Conservation (phyloP, 768 basidiomycete genomes). For the Hygrophoropsis aurantiaca region DNA sequence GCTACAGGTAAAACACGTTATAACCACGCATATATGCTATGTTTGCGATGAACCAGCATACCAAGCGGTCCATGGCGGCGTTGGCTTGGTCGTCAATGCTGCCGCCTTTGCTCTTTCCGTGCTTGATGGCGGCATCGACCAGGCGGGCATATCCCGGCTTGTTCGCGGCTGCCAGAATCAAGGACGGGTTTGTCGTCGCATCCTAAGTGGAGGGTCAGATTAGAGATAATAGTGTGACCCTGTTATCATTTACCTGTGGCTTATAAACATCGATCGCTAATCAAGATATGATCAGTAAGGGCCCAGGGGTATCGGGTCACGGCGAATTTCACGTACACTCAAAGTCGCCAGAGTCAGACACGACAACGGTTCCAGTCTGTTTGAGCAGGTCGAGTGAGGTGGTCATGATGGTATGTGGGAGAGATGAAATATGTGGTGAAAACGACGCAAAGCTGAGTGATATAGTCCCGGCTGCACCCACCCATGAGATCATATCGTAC, state of each 20-base stretch:
- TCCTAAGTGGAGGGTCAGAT: conserved; percentile 49
- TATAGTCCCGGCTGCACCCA: too few relatives aligned
- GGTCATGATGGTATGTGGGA: conserved; percentile 54
- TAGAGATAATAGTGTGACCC: conserved; percentile 10
- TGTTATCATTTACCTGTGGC: conserved; percentile 62
- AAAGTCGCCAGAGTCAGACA: conserved; percentile 97
- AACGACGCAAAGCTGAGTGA: too few relatives aligned
- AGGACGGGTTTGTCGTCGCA: conserved; percentile 96
- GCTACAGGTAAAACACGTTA: conserved; percentile 42
- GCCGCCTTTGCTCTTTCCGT: conserved; percentile 81
- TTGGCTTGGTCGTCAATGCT: conserved; percentile 73
- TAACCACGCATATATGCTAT: neutral
- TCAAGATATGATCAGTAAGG: conserved; percentile 25
- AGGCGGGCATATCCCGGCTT: conserved; percentile 83
- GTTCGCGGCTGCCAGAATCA: conserved; percentile 91
- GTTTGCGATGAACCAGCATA: conserved; percentile 32
- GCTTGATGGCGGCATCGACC: conserved; percentile 71
- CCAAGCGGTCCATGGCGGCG: conserved; percentile 86
- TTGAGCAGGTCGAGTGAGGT: conserved; percentile 85
- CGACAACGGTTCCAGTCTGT: conserved; percentile 91
- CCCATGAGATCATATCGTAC: too few relatives aligned
- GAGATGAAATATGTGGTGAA: neutral
- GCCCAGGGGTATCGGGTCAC: conserved; percentile 8
- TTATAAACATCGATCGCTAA: conserved; percentile 94
- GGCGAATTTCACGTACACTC: conserved; percentile 49